These are phyloP conservation scores for Saccharomycopsis schoenii DNA, from an alignment of 805 yeast genomes.

Conservation along the genomic window DNA sequence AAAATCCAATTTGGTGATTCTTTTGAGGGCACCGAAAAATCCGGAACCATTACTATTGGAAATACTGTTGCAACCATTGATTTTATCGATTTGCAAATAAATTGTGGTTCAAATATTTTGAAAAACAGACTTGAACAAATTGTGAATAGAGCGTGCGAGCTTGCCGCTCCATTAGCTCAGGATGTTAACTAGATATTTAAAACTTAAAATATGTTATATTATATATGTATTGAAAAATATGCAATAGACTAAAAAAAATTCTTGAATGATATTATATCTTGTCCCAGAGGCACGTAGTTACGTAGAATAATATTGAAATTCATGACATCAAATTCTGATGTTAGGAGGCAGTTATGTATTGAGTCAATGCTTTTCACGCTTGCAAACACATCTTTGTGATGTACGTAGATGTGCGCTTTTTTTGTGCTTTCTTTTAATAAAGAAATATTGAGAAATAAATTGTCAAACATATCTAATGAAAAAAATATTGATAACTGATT, in stretches of 20 bases:
- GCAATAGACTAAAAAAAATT: neutral
- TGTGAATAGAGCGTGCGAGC: constrained; percentile 61
- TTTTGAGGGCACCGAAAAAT: constrained; percentile 32
- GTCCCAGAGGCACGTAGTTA: too few species aligned
- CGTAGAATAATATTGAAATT: too few species aligned
- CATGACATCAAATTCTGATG: neutral
- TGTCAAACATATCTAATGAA: too few species aligned
- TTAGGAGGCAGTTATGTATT: neutral
- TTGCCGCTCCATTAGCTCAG: constrained; percentile 72
- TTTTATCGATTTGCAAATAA: constrained; percentile 54
- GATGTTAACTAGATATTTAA: neutral
- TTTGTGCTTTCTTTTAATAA: too few species aligned
- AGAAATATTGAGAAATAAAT: too few species aligned
- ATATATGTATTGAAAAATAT: neutral
- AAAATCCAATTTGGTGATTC: constrained; percentile 85
- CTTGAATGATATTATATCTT: too few species aligned
- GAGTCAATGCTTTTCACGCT: neutral
- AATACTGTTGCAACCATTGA: constrained; percentile 62
- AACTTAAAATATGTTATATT: neutral
- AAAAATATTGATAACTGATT: too few species aligned
- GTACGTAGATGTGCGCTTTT: too few species aligned
- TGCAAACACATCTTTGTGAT: too few species aligned
- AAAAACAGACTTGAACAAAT: constrained; percentile 78
- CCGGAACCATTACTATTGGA: constrained; percentile 61
- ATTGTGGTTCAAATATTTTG: constrained; percentile 64